A percentile compares a stretch with the other conserved stretches of the same genome.
Evolutionary conservation across 2,329 filamentous ascomycete species (phyloP).

Genomic region (Leptographium flavum): DNA sequence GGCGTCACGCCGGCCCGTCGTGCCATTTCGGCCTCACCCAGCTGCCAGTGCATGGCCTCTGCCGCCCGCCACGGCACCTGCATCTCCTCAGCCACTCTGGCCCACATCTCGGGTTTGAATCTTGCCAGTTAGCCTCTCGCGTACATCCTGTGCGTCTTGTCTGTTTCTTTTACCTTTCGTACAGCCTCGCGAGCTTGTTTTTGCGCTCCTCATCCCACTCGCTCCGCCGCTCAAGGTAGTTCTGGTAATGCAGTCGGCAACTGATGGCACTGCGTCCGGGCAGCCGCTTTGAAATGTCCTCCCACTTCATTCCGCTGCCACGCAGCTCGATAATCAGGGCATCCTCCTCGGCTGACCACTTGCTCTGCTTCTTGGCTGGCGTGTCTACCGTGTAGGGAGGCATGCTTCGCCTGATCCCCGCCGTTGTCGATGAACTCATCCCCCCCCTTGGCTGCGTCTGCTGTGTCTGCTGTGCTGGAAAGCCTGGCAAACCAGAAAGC

Average conservation of each 20-base stretch:
- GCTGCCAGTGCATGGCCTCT: constrained; percentile 96
- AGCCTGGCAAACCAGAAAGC: too few relatives aligned
- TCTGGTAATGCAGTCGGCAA: constrained; percentile 90
- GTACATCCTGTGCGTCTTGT: background rate
- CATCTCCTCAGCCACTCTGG: constrained; percentile 90
- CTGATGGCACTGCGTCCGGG: constrained; percentile 88
- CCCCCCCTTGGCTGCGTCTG: background rate
- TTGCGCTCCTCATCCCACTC: constrained; percentile 98
- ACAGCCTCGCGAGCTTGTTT: constrained; percentile 86
- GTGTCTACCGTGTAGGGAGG: constrained; percentile 43
- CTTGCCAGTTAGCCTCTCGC: constrained; percentile 30
- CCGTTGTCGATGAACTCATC: background rate
- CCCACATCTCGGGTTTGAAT: constrained; percentile 97
- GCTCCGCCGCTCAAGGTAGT: constrained; percentile 83
- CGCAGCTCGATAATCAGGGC: constrained; percentile 85
- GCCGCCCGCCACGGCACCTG: constrained; percentile 87
- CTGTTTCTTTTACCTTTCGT: constrained; percentile 60
- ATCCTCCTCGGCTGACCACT: constrained; percentile 91
- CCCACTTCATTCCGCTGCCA: constrained; percentile 93
- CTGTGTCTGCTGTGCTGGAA: background rate
- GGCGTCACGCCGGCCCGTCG: constrained; percentile 78
- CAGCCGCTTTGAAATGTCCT: constrained; percentile 85
- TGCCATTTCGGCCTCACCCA: constrained; percentile 90
- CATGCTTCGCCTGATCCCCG: constrained; percentile 33
- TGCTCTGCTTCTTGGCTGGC: constrained; percentile 86